These are phyloP conservation scores for Lepidium sativum DNA, from an alignment of 345 rosid species.

Conservation along the genomic window DNA sequence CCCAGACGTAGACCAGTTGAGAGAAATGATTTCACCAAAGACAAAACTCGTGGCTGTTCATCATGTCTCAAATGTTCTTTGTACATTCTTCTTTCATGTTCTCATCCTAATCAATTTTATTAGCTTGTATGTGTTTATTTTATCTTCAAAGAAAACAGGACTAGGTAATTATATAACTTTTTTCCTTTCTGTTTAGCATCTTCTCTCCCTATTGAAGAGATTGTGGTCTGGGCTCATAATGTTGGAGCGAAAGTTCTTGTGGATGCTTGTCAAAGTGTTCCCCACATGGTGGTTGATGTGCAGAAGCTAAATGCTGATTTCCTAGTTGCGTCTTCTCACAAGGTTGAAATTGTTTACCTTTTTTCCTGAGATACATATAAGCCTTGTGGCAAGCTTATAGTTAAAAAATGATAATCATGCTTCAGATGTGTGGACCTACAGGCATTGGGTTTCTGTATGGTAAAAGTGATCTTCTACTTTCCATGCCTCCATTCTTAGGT, in stretches of 20 bases:
- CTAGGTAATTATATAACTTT: neutral
- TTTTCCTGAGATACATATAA: slow-evolving; percentile 3
- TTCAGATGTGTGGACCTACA: slow-evolving; percentile 99
- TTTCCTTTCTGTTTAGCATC: slow-evolving; percentile 40
- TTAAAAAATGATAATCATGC: slow-evolving; percentile 72
- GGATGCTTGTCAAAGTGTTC: slow-evolving; percentile 98
- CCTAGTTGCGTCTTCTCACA: slow-evolving; percentile 94
- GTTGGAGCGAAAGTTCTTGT: slow-evolving; percentile 82
- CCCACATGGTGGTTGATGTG: slow-evolving; percentile 87
- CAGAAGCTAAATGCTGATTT: slow-evolving; percentile 77
- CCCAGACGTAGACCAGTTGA: slow-evolving; percentile 48
- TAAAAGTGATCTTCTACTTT: slow-evolving; percentile 54
- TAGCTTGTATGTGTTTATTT: neutral
- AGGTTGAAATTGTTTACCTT: slow-evolving; percentile 49
- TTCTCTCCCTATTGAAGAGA: slow-evolving; percentile 65
- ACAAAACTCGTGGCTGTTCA: slow-evolving; percentile 79
- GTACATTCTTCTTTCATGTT: slow-evolving; percentile 31
- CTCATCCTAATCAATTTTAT: neutral
- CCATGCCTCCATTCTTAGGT: slow-evolving; percentile 99
- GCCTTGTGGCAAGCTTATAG: slow-evolving; percentile 31
- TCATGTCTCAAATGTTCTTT: slow-evolving; percentile 85
- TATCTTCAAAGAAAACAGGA: neutral
- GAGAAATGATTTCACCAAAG: slow-evolving; percentile 51
- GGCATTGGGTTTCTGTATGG: slow-evolving; percentile 96
- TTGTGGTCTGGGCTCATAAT: slow-evolving; percentile 60